A percentile compares a stretch with the other conserved stretches of the same genome.
Conservation (phyloP, 495 filamentous ascomycete genomes). For the Aspergillus diversus region DNA sequence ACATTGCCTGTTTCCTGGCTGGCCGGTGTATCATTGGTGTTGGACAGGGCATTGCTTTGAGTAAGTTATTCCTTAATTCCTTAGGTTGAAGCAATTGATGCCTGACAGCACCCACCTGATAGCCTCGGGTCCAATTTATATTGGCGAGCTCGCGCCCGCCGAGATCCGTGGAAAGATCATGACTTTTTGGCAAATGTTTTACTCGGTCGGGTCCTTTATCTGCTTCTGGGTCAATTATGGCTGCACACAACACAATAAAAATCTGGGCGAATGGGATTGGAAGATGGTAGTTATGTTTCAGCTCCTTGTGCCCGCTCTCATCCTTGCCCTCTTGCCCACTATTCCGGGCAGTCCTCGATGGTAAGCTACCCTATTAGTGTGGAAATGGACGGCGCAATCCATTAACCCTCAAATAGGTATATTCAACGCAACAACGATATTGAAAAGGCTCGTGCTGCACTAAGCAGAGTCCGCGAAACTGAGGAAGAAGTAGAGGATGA, state of each 20-base stretch:
- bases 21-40: conserved; percentile 66
- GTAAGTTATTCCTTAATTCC: conserved; percentile 37
- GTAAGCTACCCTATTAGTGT: conserved; percentile 26
- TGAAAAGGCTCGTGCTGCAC: conserved; percentile 55
- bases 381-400: neutral
- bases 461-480: conserved; percentile 56
- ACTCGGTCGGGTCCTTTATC: conserved; percentile 65
- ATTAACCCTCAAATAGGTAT: conserved; percentile 37
- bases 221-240: conserved; percentile 66
- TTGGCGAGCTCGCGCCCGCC: conserved; percentile 60
- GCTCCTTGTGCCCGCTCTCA: conserved; percentile 56
- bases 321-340: conserved; percentile 55
- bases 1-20: conserved; percentile 62
- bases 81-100: neutral
- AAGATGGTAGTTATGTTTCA: conserved; percentile 67
- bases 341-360: conserved; percentile 64
- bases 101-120: conserved; percentile 7
- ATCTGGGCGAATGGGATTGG: conserved; percentile 64
- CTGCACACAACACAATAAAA: conserved; percentile 52
- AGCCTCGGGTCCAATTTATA: conserved; percentile 64
- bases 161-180: conserved; percentile 66
- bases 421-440: conserved; percentile 56
- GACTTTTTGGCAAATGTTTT: conserved; percentile 72
- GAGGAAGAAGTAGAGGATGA: conserved; percentile 64
- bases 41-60: conserved; percentile 66